These are phyloP conservation scores for Aspergillus arachidicola DNA, from an alignment of 2,329 filamentous ascomycete genomes.

Conservation along the genomic window DNA sequence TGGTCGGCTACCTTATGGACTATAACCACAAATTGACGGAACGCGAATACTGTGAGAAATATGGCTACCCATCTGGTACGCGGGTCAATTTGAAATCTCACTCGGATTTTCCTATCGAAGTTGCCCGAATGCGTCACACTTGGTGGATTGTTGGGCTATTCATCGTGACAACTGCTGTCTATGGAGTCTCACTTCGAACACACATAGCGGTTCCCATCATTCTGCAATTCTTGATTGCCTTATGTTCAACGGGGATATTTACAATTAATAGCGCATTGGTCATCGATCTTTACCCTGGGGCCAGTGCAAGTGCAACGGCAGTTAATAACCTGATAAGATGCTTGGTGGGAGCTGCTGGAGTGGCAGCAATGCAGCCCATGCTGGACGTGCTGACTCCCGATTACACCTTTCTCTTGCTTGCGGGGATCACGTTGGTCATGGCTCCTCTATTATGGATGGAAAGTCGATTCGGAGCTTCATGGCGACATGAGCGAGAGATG, in stretches of 20 bases:
- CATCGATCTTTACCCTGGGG: conserved; percentile 40
- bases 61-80: background rate
- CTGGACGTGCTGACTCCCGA: conserved; percentile 35
- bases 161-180: conserved; percentile 26
- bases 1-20: conserved; percentile 17
- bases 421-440: conserved; percentile 30
- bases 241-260: conserved; percentile 37
- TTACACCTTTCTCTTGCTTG: conserved; percentile 30
- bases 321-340: conserved; percentile 43
- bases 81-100: background rate
- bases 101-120: conserved; percentile 8
- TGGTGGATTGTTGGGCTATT: conserved; percentile 11
- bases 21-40: conserved; percentile 10
- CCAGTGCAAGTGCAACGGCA: conserved; percentile 40
- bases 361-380: conserved; percentile 35
- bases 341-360: conserved; percentile 38
- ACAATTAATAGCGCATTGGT: conserved; percentile 40
- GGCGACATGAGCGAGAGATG: conserved; percentile 27
- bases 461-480: conserved; percentile 29
- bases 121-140: conserved; percentile 10
- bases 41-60: conserved; percentile 7
- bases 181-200: conserved; percentile 38
- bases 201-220: conserved; percentile 40
- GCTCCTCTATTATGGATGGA: conserved; percentile 29
- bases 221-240: conserved; percentile 42